Base-by-base conservation (phyloP, 495 filamentous ascomycete species). In the Aspergillus baeticus region DNA sequence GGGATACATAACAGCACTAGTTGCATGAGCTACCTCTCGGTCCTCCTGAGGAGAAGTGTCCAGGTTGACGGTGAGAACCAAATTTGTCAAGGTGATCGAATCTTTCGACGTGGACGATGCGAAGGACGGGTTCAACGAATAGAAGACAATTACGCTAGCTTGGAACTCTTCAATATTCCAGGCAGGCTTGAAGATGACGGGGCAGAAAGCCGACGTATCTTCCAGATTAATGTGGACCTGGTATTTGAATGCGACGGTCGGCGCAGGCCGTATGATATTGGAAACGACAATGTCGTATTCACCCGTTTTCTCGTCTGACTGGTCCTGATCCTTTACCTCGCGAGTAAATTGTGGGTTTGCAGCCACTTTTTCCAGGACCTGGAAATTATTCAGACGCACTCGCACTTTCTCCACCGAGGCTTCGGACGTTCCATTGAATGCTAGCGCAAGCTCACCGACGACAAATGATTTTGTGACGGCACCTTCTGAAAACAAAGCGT, bases 281-380 rank as follows among this genome's bases (percentile, higher is more conserved):
- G 84, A 77, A 2, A 90, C 69, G 59, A 89, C 83, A 39, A 98
- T 73, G 5, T 76, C 81, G 71, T 96, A 99, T 64, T 94, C 88
- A 41, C 93, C 94, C 8, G 88, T 77, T 53, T 80, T 86, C 35
- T 90, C 86, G 15, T 76, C 74, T 3, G 66, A 59, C 1, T 58
- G 53, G 7, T 68, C 72, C 33, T 67, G 70, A 53, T 59, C 65
- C 29, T 63, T 63, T 3, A 60, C 77, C 61, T 88, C 85, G 15
- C 81, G 81, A 51, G 97, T 85, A 68, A 98, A 96, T 51, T 89
- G 84, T 29, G 91, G 90, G 69, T 99, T 99, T 17, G 92, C 91
- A 3, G 92, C 94, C 50, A 99, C 92, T 68, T 92, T 93, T 60
- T 97, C 93, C 11, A 99, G 82, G n/a, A 85, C 79, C 13, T 84